These are phyloP conservation scores for Aeschynomene evenia DNA, from an alignment of 306 rosid species.

Conservation along the genomic window DNA sequence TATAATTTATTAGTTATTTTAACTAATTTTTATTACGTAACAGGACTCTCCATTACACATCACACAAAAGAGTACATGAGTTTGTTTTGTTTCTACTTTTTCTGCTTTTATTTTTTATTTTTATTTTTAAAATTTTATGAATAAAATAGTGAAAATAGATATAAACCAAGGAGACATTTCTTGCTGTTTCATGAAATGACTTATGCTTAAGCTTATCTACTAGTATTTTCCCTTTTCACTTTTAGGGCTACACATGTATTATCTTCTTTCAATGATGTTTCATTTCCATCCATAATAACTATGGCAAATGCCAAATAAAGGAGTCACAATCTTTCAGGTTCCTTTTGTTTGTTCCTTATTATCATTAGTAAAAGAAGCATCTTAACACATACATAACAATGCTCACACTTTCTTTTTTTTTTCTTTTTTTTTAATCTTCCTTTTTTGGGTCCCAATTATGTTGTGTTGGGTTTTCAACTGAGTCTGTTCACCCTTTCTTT, in stretches of 20 bases:
- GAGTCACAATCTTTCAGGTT: slow-evolving; percentile 30
- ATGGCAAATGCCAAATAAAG: slow-evolving; percentile 19
- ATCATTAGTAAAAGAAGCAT: slow-evolving; percentile 23
- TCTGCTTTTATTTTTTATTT: too few species aligned
- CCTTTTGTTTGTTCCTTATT: slow-evolving; percentile 26
- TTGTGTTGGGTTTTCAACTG: neutral
- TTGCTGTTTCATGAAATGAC: neutral
- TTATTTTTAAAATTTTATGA: too few species aligned
- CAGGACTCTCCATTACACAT: too few species aligned
- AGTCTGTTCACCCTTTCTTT: neutral
- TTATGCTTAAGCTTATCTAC: neutral
- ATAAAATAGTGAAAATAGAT: too few species aligned
- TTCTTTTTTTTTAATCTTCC: neutral
- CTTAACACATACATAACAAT: neutral
- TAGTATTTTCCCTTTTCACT: neutral
- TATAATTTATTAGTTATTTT: too few species aligned
- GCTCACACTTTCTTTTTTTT: slow-evolving; percentile 8
- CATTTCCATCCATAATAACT: neutral
- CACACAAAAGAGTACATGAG: too few species aligned
- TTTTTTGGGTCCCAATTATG: slow-evolving; percentile 24
- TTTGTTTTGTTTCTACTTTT: too few species aligned
- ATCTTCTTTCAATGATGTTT: neutral
- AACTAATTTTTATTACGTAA: too few species aligned
- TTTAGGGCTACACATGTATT: neutral
- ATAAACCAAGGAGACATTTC: neutral